Conservation (phyloP, 2,329 filamentous ascomycete genomes). For the Colletotrichum magnum region DNA sequence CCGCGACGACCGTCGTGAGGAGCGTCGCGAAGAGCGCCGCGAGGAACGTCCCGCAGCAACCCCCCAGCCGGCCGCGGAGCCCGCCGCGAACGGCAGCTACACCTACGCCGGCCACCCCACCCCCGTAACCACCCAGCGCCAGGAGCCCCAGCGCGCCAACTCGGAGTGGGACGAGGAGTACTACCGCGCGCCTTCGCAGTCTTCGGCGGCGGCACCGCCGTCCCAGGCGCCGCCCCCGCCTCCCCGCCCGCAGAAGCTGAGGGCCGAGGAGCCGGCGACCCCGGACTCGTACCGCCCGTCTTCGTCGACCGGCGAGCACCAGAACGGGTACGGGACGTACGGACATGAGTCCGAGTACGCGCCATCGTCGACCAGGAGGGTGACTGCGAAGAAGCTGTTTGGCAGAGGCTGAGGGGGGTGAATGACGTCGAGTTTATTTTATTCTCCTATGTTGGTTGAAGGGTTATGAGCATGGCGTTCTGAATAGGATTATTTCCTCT, state of each 20-base stretch:
- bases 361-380: constrained; percentile 31
- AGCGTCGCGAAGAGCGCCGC: neutral
- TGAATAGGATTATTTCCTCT: neutral
- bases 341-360: constrained; percentile 25
- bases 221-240: constrained; percentile 48
- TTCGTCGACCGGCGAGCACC: constrained; percentile 21
- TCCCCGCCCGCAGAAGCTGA: constrained; percentile 51
- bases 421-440: neutral
- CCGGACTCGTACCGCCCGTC: constrained; percentile 22
- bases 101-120: constrained; percentile 15
- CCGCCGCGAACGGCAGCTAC: constrained; percentile 28
- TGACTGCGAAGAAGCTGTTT: constrained; percentile 41
- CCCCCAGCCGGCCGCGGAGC: constrained; percentile 14
- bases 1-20: neutral
- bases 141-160: constrained; percentile 32
- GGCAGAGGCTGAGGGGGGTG: constrained; percentile 22
- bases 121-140: constrained; percentile 21
- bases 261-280: constrained; percentile 41
- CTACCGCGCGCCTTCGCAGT: constrained; percentile 41
- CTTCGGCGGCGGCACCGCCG: constrained; percentile 8
- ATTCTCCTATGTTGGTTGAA: neutral
- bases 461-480: neutral
- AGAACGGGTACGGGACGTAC: constrained; percentile 34
- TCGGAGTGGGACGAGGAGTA: constrained; percentile 43
- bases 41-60: constrained; percentile 6